Evolutionary conservation across 2,329 filamentous ascomycete genomes (phyloP).

Genomic region (Penicillium sp.): DNA sequence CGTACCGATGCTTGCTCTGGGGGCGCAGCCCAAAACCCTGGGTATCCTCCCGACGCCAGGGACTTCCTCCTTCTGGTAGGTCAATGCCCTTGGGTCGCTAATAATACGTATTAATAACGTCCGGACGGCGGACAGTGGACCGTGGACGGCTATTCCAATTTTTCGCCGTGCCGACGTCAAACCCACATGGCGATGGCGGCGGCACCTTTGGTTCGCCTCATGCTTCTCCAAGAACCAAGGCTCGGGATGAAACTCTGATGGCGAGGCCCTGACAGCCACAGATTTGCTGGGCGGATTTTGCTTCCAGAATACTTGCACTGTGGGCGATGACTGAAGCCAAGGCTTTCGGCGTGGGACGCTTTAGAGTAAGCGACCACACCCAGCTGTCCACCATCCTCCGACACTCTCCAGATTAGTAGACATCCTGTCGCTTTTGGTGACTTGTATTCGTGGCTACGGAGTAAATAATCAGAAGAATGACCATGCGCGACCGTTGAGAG

Average conservation of each 20-base stretch:
- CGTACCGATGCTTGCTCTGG: neutral
- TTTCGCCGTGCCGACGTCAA: constrained; percentile 29
- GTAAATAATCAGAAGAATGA: neutral
- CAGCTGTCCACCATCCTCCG: constrained; percentile 16
- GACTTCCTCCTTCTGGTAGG: neutral
- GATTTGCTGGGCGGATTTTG: neutral
- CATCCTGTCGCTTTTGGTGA: constrained; percentile 6
- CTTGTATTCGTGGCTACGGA: constrained; percentile 10
- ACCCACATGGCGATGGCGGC: constrained; percentile 31
- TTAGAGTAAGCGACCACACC: constrained; percentile 26
- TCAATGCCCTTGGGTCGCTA: neutral
- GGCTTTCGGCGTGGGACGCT: neutral
- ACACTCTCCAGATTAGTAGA: constrained; percentile 8
- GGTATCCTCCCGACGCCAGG: constrained; percentile 9
- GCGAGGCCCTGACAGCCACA: constrained; percentile 11
- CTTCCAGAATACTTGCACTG: constrained; percentile 6
- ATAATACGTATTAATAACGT: neutral
- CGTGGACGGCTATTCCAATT: neutral
- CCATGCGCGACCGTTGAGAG: neutral
- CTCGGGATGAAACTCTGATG: neutral
- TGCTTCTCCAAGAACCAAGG: constrained; percentile 14
- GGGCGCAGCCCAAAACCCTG: constrained; percentile 4
- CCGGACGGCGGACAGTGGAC: no score
- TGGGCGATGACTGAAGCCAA: constrained; percentile 11
- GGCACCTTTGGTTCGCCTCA: constrained; percentile 14